A percentile compares a stretch with the other conserved stretches of the same genome.
Conservation (phyloP, 2,329 filamentous ascomycete species). For the Thelonectria discophora region DNA sequence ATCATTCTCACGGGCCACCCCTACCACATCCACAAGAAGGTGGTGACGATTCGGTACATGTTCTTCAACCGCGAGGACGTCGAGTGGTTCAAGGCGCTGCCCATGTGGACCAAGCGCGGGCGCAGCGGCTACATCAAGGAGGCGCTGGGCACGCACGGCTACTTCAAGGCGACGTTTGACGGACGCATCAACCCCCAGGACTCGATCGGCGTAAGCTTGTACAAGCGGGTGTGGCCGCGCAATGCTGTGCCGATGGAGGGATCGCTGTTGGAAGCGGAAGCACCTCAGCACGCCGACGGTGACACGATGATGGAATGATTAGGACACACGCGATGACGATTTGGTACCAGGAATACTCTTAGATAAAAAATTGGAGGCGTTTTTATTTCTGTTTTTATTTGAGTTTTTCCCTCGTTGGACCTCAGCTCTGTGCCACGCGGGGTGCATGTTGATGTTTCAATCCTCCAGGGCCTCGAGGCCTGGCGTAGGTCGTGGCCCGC, state of each 20-base stretch:
- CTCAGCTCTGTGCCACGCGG: background rate
- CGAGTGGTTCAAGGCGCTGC: constrained; percentile 96
- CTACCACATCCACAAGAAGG: constrained; percentile 97
- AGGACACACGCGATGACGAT: constrained; percentile 41
- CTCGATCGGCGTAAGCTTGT: constrained; percentile 87
- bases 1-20: constrained; percentile 95
- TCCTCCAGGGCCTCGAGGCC: constrained; percentile 59
- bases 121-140: constrained; percentile 94
- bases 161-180: constrained; percentile 99
- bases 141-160: constrained; percentile 94
- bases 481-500: constrained; percentile 66
- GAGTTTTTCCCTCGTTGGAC: background rate
- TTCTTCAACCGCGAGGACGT: constrained; percentile 98
- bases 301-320: constrained; percentile 50
- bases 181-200: constrained; percentile 96
- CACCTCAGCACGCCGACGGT: constrained; percentile 35
- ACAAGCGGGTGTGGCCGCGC: constrained; percentile 86
- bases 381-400: constrained; percentile 30
- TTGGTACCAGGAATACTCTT: constrained; percentile 38
- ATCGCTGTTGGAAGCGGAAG: constrained; percentile 51
- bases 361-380: constrained; percentile 43
- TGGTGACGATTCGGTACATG: constrained; percentile 99
- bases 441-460: constrained; percentile 3
- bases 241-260: constrained; percentile 62
- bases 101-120: constrained; percentile 91